Base-by-base conservation (phyloP, 495 filamentous ascomycete species). In the Thozetella sp. region DNA sequence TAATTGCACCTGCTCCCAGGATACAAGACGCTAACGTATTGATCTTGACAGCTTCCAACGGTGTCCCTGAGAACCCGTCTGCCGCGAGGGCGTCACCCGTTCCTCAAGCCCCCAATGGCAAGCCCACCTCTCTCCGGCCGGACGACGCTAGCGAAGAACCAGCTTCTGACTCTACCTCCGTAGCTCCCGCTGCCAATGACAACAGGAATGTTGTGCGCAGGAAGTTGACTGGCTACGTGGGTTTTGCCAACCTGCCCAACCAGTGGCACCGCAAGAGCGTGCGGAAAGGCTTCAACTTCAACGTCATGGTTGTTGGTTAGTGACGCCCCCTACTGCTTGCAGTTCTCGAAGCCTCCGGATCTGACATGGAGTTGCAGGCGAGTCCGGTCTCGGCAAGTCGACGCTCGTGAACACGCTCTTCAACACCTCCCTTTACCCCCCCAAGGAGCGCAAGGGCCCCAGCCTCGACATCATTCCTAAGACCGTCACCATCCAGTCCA, bases 251-350 rank as follows among this genome's bases (percentile, higher is more conserved):
- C 73, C 81, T 99, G 77, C 95, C 95, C 48, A 99, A 99, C 79
- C 95, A 99, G 79, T 99, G 96, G 96, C 95, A 99, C 83, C 93
- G 95, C 77, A 99, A 99, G 89, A 97, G 93, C 85, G 96, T 99
- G 68, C 90, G 95, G 71, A 99, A 99, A 77, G 95, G 95, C 59
- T 99, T 99, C 88, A 99, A 98, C 85, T 99, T 99, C 85, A 99
- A 99, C 72, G 95, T 98, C 59, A 99, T 99, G 95, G 95, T 99
- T 76, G 95, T 99, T 76, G 95, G 95, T 99, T 83, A 60, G 82
- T 84, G 45, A 56, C 56, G 25, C 11, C 30, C n/a, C n/a, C n/a
- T n/a, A n/a, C n/a, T 50, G 51, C 10, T 46, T 24, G 6, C 13
- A 2, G 10, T 62, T 22, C 40, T 27, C 15, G 0, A 59, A 25